These are phyloP conservation scores for Aspergillus sp. DNA, from an alignment of 2,329 filamentous ascomycete species.

Conservation along the genomic window DNA sequence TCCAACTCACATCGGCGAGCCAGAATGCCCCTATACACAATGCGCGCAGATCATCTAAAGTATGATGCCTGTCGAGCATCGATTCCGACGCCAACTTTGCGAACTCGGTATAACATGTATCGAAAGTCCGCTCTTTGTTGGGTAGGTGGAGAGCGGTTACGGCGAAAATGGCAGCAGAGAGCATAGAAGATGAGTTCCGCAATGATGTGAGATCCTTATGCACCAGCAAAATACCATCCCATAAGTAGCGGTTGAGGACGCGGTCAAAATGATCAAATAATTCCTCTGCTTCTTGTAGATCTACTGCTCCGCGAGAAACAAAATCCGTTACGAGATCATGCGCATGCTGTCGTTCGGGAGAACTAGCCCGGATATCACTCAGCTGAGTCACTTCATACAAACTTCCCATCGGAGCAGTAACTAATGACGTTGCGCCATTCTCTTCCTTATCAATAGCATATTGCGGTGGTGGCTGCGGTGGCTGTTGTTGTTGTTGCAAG, in stretches of 20 bases:
- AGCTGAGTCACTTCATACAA: conserved; percentile 51
- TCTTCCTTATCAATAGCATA: conserved; percentile 39
- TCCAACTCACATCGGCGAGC: conserved; percentile 55
- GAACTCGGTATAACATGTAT: conserved; percentile 53
- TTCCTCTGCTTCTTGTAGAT: conserved; percentile 44
- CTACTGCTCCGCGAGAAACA: conserved; percentile 51
- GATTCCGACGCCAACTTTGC: conserved; percentile 52
- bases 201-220: conserved; percentile 49
- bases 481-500: conserved; percentile 19
- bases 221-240: conserved; percentile 46
- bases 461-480: conserved; percentile 15
- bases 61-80: conserved; percentile 54
- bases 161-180: conserved; percentile 46
- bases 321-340: conserved; percentile 48
- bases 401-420: conserved; percentile 48
- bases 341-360: conserved; percentile 30
- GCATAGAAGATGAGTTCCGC: conserved; percentile 47
- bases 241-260: conserved; percentile 41
- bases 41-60: conserved; percentile 52
- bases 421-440: conserved; percentile 36
- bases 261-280: conserved; percentile 42
- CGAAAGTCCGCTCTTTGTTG: conserved; percentile 46
- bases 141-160: conserved; percentile 53
- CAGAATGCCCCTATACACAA: conserved; percentile 57
- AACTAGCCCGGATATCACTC: conserved; percentile 37